These are phyloP conservation scores for Fraxinus pennsylvanica DNA, from an alignment of 257 asterid species.

Conservation along the genomic window DNA sequence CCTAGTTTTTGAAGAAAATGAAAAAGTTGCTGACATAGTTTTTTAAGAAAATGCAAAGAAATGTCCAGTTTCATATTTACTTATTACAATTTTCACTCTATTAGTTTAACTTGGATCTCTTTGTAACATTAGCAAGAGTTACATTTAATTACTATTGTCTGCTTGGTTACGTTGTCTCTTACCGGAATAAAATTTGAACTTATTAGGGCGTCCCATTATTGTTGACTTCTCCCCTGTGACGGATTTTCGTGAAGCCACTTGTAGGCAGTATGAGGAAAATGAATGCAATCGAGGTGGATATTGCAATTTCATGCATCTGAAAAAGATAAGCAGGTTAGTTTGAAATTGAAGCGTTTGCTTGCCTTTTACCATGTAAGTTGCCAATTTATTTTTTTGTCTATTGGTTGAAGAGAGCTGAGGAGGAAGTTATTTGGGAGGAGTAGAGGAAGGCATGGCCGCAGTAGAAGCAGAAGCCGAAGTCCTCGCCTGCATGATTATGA, in stretches of 20 bases:
- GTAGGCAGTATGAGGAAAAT: slow-evolving; percentile 88
- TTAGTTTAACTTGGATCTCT: not conserved
- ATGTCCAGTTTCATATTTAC: slow-evolving; percentile 7
- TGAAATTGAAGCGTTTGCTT: not conserved
- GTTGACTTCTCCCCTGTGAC: slow-evolving; percentile 90
- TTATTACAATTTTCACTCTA: not conserved
- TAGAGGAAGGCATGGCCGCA: slow-evolving; percentile 57
- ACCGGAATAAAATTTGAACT: slow-evolving; percentile 47
- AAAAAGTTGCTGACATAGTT: not conserved
- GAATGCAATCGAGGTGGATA: slow-evolving; percentile 91
- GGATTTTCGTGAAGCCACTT: slow-evolving; percentile 87
- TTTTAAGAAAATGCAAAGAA: not conserved
- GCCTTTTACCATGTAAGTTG: not conserved
- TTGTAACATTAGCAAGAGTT: not conserved
- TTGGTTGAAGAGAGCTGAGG: slow-evolving; percentile 60
- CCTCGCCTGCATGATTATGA: slow-evolving; percentile 56
- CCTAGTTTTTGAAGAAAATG: not conserved
- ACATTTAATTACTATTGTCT: not conserved
- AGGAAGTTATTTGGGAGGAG: slow-evolving; percentile 68
- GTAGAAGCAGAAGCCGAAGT: slow-evolving; percentile 71
- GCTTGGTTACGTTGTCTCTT: not conserved
- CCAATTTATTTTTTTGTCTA: slow-evolving; percentile 19
- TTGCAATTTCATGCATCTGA: slow-evolving; percentile 92
- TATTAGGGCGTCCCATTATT: slow-evolving; percentile 73
- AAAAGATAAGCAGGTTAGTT: slow-evolving; percentile 75